Evolutionary conservation across 257 asterid genomes (phyloP).

Genomic region (Misopates orontium): DNA sequence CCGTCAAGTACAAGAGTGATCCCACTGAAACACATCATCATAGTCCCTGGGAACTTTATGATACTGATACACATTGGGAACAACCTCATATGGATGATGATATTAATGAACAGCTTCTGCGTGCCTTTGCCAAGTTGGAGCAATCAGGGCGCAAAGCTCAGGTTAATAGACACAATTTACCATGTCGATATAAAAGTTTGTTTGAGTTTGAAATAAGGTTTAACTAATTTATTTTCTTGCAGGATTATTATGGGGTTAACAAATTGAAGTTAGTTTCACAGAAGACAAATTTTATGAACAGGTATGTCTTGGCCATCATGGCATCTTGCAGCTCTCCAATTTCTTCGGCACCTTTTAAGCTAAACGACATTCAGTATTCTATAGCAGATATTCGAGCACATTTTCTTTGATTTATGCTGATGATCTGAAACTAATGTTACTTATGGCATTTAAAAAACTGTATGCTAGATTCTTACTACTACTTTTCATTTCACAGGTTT

Average conservation of each 20-base stretch:
- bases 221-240: slow-evolving; percentile 36
- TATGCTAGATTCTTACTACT: slow-evolving; percentile 5
- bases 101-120: slow-evolving; percentile 51
- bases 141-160: slow-evolving; percentile 58
- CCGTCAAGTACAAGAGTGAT: slow-evolving; percentile 77
- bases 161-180: slow-evolving; percentile 39
- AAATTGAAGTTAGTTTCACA: slow-evolving; percentile 73
- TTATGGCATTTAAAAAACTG: neutral
- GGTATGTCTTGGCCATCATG: slow-evolving; percentile 45
- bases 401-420: neutral
- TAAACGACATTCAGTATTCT: neutral
- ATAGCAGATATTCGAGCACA: too few species aligned
- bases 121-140: slow-evolving; percentile 61
- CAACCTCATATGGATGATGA: slow-evolving; percentile 71
- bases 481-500: slow-evolving; percentile 53
- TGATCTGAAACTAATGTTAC: neutral
- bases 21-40: slow-evolving; percentile 76
- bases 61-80: slow-evolving; percentile 58
- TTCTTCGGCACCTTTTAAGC: neutral
- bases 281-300: slow-evolving; percentile 68
- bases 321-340: neutral
- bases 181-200: neutral
- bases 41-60: slow-evolving; percentile 97
- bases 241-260: slow-evolving; percentile 80
- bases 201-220: slow-evolving; percentile 20